These are phyloP conservation scores for Harringtonia lauricola DNA, from an alignment of 2,329 filamentous ascomycete genomes.

Conservation along the genomic window DNA sequence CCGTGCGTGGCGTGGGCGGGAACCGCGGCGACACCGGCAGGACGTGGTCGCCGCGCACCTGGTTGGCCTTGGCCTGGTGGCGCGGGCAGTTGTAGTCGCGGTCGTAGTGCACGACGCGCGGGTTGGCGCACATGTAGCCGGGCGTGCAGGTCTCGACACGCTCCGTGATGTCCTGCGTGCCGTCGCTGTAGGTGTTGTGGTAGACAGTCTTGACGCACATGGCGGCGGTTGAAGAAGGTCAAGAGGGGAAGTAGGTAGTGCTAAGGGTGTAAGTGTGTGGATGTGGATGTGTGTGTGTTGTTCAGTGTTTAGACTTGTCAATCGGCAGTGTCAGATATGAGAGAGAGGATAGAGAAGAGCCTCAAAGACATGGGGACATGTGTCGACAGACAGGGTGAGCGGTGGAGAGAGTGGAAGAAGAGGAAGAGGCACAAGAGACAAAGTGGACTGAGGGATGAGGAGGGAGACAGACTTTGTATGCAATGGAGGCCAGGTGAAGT, in stretches of 20 bases:
- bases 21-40: background rate
- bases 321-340: constrained; percentile 23
- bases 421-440: background rate
- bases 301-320: constrained; percentile 12
- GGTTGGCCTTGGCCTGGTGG: constrained; percentile 3
- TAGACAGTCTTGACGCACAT: constrained; percentile 23
- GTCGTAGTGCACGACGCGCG: constrained; percentile 11
- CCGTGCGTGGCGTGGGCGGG: constrained; percentile 3
- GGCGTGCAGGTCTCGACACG: constrained; percentile 18
- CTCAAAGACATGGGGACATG: constrained; percentile 21
- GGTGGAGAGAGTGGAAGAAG: background rate
- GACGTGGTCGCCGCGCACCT: constrained; percentile 1
- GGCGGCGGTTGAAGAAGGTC: constrained; percentile 10
- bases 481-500: background rate
- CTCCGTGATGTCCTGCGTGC: constrained; percentile 19
- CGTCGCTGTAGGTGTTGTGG: constrained; percentile 22
- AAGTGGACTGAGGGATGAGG: background rate
- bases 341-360: constrained; percentile 14
- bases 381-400: constrained; percentile 1
- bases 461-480: background rate
- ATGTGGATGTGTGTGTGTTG: background rate
- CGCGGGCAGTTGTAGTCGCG: constrained; percentile 6
- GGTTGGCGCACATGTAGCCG: constrained; percentile 17
- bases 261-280: constrained; percentile 1
- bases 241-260: background rate